Conservation (phyloP, 2,329 filamentous ascomycete species). For the Hypoxylon sp. region DNA sequence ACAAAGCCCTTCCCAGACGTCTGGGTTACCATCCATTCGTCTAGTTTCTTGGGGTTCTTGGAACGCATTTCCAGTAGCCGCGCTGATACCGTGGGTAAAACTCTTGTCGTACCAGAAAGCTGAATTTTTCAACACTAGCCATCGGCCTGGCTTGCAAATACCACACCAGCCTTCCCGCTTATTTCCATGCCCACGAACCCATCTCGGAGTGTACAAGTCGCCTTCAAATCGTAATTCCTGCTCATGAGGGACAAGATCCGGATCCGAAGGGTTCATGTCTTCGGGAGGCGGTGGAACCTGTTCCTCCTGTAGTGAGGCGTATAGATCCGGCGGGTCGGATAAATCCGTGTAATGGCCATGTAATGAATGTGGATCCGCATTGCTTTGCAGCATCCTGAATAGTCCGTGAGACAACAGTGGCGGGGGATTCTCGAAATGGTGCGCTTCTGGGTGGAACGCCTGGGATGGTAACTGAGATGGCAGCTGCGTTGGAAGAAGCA, state of each 20-base stretch:
- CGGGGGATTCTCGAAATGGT: conserved; percentile 71
- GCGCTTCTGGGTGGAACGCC: conserved; percentile 66
- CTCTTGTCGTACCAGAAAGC: conserved; percentile 96
- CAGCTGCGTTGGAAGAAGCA: conserved; percentile 68
- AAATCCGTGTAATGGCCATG: conserved; percentile 81
- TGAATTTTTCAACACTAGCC: conserved; percentile 91
- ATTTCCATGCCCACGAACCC: conserved; percentile 88
- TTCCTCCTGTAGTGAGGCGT: conserved; percentile 81
- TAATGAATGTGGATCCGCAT: conserved; percentile 76
- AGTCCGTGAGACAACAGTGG: conserved; percentile 78
- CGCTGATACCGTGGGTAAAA: conserved; percentile 89
- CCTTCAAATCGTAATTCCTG: conserved; percentile 84
- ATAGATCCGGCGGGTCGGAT: conserved; percentile 82
- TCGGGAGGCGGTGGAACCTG: conserved; percentile 81
- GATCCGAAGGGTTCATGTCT: conserved; percentile 85
- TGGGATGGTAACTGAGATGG: conserved; percentile 66
- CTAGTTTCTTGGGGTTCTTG: conserved; percentile 82
- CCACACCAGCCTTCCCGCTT: conserved; percentile 93
- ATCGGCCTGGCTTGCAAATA: conserved; percentile 87
- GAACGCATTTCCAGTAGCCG: conserved; percentile 83
- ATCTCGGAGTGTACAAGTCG: conserved; percentile 86
- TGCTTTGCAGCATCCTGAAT: conserved; percentile 82
- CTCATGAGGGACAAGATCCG: conserved; percentile 82
- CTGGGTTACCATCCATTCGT: conserved; percentile 83
- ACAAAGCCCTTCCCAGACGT: conserved; percentile 86